phyloP scores from a whole-genome alignment of 2,329 filamentous ascomycete genomes.

The Botryotinia convoluta region DNA sequence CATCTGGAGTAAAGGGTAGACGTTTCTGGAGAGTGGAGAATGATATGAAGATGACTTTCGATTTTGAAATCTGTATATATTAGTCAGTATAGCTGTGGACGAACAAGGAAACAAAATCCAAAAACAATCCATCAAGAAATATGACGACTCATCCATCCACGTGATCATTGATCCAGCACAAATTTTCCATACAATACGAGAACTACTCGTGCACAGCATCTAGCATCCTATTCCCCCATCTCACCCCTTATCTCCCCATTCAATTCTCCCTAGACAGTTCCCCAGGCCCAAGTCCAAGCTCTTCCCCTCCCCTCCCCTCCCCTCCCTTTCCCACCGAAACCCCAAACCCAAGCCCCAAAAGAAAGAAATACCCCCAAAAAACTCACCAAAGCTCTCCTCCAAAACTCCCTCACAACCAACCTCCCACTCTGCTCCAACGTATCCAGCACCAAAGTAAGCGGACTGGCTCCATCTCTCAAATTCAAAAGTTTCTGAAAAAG shows the following conservation, averaged over 20 bases:
- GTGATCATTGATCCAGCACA: slow-evolving; percentile 6
- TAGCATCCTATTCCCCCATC: background rate
- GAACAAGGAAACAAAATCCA: background rate
- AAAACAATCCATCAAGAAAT: background rate
- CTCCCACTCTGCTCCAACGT: slow-evolving; percentile 76
- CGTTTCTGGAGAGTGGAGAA: slow-evolving; percentile 67
- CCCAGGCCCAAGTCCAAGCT: background rate
- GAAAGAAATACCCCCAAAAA: slow-evolving; percentile 51
- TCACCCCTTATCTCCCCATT: too few relatives aligned
- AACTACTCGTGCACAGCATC: background rate
- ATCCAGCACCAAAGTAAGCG: slow-evolving; percentile 83
- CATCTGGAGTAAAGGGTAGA: slow-evolving; percentile 58
- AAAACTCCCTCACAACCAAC: slow-evolving; percentile 70
- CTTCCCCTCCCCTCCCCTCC: too few relatives aligned
- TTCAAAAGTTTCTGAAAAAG: slow-evolving; percentile 80
- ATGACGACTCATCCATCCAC: background rate
- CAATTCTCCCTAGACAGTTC: background rate
- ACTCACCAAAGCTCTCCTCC: slow-evolving; percentile 65
- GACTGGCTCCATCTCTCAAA: slow-evolving; percentile 74
- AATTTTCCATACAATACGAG: background rate
- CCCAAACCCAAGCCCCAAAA: background rate
- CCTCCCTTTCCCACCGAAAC: background rate
- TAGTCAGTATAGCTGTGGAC: background rate
- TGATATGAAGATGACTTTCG: slow-evolving; percentile 72
- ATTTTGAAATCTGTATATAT: slow-evolving; percentile 54